Conservation (phyloP, 768 basidiomycete species). For the Rhodosporidiobolus odoratus region DNA sequence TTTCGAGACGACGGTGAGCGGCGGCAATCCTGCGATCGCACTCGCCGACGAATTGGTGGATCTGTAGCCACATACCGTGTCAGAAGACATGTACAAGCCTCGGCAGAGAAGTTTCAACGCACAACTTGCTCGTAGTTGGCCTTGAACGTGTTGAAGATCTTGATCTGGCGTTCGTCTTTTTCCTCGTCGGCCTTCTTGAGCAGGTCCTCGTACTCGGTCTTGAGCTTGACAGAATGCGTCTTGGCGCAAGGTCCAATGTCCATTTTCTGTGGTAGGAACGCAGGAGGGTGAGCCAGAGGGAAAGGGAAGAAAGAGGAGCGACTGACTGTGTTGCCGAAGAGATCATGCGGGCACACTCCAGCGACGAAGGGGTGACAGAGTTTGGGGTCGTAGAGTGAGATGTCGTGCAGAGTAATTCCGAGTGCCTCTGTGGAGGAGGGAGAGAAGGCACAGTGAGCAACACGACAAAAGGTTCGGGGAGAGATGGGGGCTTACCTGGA, state of each 20-base stretch:
- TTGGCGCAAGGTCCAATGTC: slow-evolving; percentile 96
- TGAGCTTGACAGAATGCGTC: slow-evolving; percentile 87
- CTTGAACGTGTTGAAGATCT: slow-evolving; percentile 34
- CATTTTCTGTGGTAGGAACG: slow-evolving; percentile 72
- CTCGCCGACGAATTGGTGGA: slow-evolving; percentile 94
- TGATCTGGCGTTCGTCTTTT: slow-evolving; percentile 58
- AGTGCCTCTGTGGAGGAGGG: slow-evolving; percentile 80
- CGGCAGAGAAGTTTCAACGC: neutral
- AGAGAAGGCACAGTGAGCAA: neutral
- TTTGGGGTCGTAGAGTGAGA: slow-evolving; percentile 90
- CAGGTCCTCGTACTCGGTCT: slow-evolving; percentile 78
- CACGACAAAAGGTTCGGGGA: neutral
- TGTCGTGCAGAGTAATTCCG: slow-evolving; percentile 87
- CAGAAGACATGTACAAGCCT: neutral
- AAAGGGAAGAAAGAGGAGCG: neutral
- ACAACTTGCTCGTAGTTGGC: slow-evolving; percentile 36
- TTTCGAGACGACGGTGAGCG: slow-evolving; percentile 90
- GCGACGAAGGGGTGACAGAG: slow-evolving; percentile 97
- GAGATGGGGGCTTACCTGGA: slow-evolving; percentile 6
- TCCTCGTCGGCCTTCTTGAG: slow-evolving; percentile 51
- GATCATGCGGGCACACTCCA: slow-evolving; percentile 94
- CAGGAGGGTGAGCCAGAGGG: neutral
- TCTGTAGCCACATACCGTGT: slow-evolving; percentile 54
- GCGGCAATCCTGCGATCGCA: slow-evolving; percentile 93
- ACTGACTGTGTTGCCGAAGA: slow-evolving; percentile 94